A percentile compares a stretch with the other conserved stretches of the same genome.
These are phyloP conservation scores for Allodekkera sacchari DNA, from an alignment of 805 yeast genomes.

Conservation along the genomic window DNA sequence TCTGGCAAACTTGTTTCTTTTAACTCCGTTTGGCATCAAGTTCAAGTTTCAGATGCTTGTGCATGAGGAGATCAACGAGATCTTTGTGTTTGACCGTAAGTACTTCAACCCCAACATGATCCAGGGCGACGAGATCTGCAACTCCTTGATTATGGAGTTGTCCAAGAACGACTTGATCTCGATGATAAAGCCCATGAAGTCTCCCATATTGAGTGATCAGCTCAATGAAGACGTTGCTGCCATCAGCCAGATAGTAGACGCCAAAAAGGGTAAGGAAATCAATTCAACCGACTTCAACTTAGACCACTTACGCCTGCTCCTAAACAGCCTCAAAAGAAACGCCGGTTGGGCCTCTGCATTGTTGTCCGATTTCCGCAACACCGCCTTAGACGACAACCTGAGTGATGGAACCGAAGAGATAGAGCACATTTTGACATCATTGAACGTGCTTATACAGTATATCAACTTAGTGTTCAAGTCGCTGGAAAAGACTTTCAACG, in stretches of 20 bases:
- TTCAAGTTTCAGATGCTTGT: constrained; percentile 43
- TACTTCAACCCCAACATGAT: constrained; percentile 30
- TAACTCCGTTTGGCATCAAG: constrained; percentile 60
- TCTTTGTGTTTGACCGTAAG: constrained; percentile 57
- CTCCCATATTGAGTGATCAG: constrained; percentile 20
- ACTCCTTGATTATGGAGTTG: constrained; percentile 18
- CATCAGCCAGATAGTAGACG: constrained; percentile 3
- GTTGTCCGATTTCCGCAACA: constrained; percentile 26
- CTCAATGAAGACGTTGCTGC: constrained; percentile 9
- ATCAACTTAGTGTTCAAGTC: constrained; percentile 36
- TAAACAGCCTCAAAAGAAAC: constrained; percentile 28
- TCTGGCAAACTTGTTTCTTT: constrained; percentile 34
- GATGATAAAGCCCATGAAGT: constrained; percentile 26
- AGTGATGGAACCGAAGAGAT: constrained; percentile 25
- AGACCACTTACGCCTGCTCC: constrained; percentile 27
- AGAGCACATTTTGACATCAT: constrained; percentile 38
- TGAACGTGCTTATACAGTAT: constrained; percentile 44
- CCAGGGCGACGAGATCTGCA: constrained; percentile 8
- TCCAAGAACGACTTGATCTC: constrained; percentile 17
- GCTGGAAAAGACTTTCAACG: constrained; percentile 31
- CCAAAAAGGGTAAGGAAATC: constrained; percentile 9
- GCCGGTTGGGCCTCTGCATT: constrained; percentile 32
- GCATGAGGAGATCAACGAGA: constrained; percentile 41
- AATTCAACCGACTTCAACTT: constrained; percentile 26
- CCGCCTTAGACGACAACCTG: constrained; percentile 14